Evolutionary conservation across 2,329 filamentous ascomycete species (phyloP), one percentile per base, ranked within the genome.

Genomic region (Penicillium brevicompactum): DNA sequence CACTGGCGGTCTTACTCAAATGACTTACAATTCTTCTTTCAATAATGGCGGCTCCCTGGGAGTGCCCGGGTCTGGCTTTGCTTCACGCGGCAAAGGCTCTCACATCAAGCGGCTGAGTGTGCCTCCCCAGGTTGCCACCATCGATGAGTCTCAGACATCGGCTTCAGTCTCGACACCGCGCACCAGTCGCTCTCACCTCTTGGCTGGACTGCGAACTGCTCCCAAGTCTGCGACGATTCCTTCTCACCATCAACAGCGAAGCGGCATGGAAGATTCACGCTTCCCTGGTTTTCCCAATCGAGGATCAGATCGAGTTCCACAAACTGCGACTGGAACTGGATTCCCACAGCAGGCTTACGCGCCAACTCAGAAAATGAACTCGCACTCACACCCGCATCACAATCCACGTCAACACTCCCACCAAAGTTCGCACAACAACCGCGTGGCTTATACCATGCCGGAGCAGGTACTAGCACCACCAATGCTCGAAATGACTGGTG

Each of bases 1-100:
- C 93, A 88, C 93, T 86, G 93, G 93, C 85, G 91, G 92, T 94
- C 91, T 96, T 82, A 89, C 92, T 94, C 92, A 95, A 85, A 97
- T 97, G 93, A 90, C 91, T 81, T 93, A 91, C 82, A 90, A 87
- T 76, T 90, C 90, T 75, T 79, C 84, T 74, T 82, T 88, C 75
- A 81, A 84, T 71, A 82, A 84, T 72, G 84, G 84, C 68, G 73
- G 68, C 75, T 87, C 86, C 67, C 82, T 96, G 67, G 86, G 87
- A 70, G 86, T 91, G 78, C 89, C 92, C 50, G 82, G 85, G 59
- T 86, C 89, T 63, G 90, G 92, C 69, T 89, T 96, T 71, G 91
- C 91, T 61, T 93, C 92, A 67, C 88, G 94, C 66, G 85, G 86
- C 63, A 91, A 95, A 70, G 90, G 91, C 63, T 86, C 90, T 70